These are phyloP conservation scores for Hippophae gyantsensis DNA, from an alignment of 306 rosid genomes.

Conservation along the genomic window DNA sequence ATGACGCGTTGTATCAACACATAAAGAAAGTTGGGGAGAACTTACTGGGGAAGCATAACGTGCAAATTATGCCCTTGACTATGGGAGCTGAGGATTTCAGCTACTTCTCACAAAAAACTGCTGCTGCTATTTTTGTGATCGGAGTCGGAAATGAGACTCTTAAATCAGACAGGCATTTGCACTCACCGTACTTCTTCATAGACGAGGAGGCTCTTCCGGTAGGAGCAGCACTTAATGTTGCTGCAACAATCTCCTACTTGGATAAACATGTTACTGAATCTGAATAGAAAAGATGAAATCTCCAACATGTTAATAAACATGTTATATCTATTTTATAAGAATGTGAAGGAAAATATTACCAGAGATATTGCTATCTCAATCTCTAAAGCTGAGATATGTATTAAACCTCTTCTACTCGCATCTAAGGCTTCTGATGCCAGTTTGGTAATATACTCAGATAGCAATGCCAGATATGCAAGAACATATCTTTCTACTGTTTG, in stretches of 20 bases:
- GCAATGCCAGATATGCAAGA: no score
- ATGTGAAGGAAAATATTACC: no score
- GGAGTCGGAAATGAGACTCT: conserved; percentile 30
- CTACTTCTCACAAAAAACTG: conserved; percentile 30
- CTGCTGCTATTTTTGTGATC: conserved; percentile 25
- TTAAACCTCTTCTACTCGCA: no score
- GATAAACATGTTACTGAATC: conserved; percentile 10
- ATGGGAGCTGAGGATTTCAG: conserved; percentile 52
- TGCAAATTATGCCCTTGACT: conserved; percentile 24
- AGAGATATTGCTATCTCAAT: no score
- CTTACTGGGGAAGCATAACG: conserved; percentile 33
- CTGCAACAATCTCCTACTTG: conserved; percentile 40
- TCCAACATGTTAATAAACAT: no score
- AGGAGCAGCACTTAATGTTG: conserved; percentile 45
- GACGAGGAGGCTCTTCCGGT: conserved; percentile 44
- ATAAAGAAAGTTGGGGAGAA: conserved; percentile 32
- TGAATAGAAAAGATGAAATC: no score
- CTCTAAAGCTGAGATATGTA: no score
- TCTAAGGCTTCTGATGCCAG: no score
- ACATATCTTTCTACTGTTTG: no score
- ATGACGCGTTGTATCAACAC: conserved; percentile 32
- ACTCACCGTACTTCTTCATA: conserved; percentile 37
- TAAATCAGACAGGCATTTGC: conserved; percentile 18
- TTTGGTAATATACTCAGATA: no score
- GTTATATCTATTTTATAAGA: no score